Percentiles rank a stretch among this genome's conserved stretches.
phyloP scores from a whole-genome alignment of 2,329 filamentous ascomycete species.

The Talaromyces sp. region DNA sequence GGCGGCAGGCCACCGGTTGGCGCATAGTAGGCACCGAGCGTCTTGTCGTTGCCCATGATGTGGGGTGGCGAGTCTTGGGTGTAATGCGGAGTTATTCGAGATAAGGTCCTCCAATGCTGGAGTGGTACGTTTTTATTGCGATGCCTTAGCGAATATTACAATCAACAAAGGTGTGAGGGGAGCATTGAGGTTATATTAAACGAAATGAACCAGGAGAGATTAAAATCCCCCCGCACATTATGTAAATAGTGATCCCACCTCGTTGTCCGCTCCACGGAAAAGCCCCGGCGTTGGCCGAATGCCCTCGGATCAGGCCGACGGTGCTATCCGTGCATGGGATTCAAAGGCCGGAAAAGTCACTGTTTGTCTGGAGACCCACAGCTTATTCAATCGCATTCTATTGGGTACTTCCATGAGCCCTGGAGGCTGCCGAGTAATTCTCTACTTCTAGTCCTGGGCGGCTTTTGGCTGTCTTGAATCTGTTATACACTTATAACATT shows the following conservation, averaged over 20 bases:
- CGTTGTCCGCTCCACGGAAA: constrained; percentile 6
- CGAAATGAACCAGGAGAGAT: not conserved
- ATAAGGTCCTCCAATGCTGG: too few relatives aligned
- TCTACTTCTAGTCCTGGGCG: too few relatives aligned
- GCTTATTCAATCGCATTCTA: too few relatives aligned
- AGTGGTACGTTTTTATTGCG: too few relatives aligned
- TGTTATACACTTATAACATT: too few relatives aligned
- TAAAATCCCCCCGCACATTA: constrained; percentile 5
- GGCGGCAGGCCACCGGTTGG: constrained; percentile 28
- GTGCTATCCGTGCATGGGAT: not conserved
- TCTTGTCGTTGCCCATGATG: constrained; percentile 36
- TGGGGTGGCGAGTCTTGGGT: not conserved
- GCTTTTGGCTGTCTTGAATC: too few relatives aligned
- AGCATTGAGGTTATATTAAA: not conserved
- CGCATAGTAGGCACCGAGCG: constrained; percentile 34
- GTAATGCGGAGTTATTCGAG: not conserved
- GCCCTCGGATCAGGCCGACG: constrained; percentile 11
- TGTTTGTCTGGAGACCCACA: too few relatives aligned
- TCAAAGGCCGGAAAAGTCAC: not conserved
- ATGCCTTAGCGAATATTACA: too few relatives aligned
- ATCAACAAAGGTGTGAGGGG: too few relatives aligned
- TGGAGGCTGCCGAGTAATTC: too few relatives aligned
- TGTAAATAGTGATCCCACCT: constrained; percentile 2
- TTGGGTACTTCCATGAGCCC: too few relatives aligned
- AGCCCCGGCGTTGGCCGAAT: constrained; percentile 11